These are phyloP conservation scores for Tetracentron sinense DNA, from an alignment of 164 flowering plant genomes.

Conservation along the genomic window DNA sequence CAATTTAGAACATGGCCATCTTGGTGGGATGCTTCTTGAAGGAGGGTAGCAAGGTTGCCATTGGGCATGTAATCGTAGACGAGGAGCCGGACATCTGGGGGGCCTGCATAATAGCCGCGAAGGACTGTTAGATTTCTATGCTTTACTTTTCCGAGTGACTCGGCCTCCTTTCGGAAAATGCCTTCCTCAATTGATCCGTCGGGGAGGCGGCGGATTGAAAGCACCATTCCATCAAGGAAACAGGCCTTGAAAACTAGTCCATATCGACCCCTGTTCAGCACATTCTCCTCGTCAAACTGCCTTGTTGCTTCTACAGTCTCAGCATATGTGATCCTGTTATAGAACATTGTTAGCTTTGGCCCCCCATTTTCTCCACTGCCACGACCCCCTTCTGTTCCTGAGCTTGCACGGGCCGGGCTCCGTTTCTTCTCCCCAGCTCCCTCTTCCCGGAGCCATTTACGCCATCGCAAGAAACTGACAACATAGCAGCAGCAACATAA, in stretches of 20 bases:
- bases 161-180: conserved; percentile 32
- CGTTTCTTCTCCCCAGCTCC: conserved; percentile 21
- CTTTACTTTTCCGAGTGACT: conserved; percentile 28
- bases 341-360: conserved; percentile 35
- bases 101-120: conserved; percentile 35
- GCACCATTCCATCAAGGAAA: conserved; percentile 33
- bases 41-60: conserved; percentile 33
- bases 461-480: conserved; percentile 28
- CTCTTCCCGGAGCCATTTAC: conserved; percentile 20
- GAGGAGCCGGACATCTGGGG: conserved; percentile 26
- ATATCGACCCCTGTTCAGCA: conserved; percentile 22
- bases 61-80: conserved; percentile 42
- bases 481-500: conserved; percentile 28
- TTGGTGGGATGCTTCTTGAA: conserved; percentile 39
- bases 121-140: conserved; percentile 36
- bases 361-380: conserved; percentile 26
- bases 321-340: conserved; percentile 30
- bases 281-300: conserved; percentile 37
- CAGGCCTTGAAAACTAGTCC: conserved; percentile 32
- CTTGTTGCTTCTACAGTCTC: conserved; percentile 37
- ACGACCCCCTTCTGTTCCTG: conserved; percentile 22
- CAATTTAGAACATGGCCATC: conserved; percentile 39
- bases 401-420: conserved; percentile 28
- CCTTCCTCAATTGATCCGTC: conserved; percentile 18
- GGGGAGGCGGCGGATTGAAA: conserved; percentile 29